Evolutionary conservation across 768 basidiomycete species (phyloP), one percentile per base, ranked within the genome.

Genomic region (Boletus bicolor): DNA sequence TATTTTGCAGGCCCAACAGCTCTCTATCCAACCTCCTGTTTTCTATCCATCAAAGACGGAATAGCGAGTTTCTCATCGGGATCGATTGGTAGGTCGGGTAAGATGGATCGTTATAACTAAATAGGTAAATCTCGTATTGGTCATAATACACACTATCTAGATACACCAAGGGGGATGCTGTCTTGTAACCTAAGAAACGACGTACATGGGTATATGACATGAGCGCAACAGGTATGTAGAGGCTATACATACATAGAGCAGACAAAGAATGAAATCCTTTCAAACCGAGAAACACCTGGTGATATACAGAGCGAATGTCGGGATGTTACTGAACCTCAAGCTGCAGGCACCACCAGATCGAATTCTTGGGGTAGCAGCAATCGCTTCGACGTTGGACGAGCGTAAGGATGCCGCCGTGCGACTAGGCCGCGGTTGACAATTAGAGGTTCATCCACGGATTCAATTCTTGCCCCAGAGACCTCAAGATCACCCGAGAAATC

Each of bases 371-470:
- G 60, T 9, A 71, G 44, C 9, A 65, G 5, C 43, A 67, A 21
- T n/a, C 54, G 56, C 46, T 24, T 62, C 7, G 68, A 54, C 0
- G 24, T 14, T 11, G 55, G 46, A 26, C 67, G 60, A 7, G 44
- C 36, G 35, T 69, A 64, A 15, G 69, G 69, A 51, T 58, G 62
- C 28, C 55, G 21, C 15, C 64, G 60, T 24, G 35, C 21, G 21
- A 37, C 12, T 21, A n/a, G 17, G 14, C 42, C 26, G 11, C 30
- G 47, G 15, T 32, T 30, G 21, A 57, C 43, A 30, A 47, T 52
- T 1, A 68, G 53, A 17, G 68, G 65, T 45, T 53, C 49, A 41
- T 71, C 68, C n/a, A 17, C 14, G 38, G 42, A 8, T 28, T 44
- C 54, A 17, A 19, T 21, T 21, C 44, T 54, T 32, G 37, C 1